A percentile compares a stretch with the other conserved stretches of the same genome.
These are phyloP conservation scores for Aspergillus aculeatus DNA, from an alignment of 2,329 filamentous ascomycete species.

Conservation along the genomic window DNA sequence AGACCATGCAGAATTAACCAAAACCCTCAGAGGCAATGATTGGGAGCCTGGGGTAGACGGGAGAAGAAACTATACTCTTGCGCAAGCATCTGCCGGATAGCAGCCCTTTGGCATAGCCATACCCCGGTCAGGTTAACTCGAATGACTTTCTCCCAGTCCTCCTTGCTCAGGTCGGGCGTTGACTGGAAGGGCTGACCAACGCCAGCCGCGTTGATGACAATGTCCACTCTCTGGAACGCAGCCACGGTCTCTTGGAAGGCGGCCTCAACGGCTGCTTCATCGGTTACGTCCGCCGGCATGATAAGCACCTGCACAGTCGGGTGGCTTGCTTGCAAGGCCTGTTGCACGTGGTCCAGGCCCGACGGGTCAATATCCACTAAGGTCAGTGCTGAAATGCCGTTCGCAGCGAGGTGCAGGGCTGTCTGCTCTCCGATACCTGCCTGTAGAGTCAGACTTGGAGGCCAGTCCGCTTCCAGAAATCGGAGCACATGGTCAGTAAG, in stretches of 20 bases:
- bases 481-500: too few species aligned
- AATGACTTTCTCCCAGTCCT: conserved; percentile 2
- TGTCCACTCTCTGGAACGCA: conserved; percentile 5
- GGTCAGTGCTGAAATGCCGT: conserved; percentile 4
- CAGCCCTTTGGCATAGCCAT: conserved; percentile 10
- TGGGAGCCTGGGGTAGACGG: neutral
- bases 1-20: neutral
- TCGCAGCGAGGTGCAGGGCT: neutral
- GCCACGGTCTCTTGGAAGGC: neutral
- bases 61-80: conserved; percentile 11
- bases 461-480: too few species aligned
- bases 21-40: neutral
- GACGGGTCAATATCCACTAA: neutral
- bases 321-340: neutral
- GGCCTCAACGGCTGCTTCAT: neutral
- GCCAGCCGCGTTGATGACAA: conserved; percentile 9
- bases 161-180: neutral
- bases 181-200: neutral
- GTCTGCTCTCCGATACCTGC: conserved; percentile 11
- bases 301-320: neutral
- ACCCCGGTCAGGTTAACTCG: conserved; percentile 5
- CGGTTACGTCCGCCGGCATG: conserved; percentile 4
- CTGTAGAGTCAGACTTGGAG: neutral
- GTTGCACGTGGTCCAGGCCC: neutral
- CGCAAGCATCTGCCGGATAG: conserved; percentile 5